Evolutionary conservation across 2,329 filamentous ascomycete genomes (phyloP), one percentile per base, ranked within the genome.

Genomic region (Grosmannia clavigera): DNA sequence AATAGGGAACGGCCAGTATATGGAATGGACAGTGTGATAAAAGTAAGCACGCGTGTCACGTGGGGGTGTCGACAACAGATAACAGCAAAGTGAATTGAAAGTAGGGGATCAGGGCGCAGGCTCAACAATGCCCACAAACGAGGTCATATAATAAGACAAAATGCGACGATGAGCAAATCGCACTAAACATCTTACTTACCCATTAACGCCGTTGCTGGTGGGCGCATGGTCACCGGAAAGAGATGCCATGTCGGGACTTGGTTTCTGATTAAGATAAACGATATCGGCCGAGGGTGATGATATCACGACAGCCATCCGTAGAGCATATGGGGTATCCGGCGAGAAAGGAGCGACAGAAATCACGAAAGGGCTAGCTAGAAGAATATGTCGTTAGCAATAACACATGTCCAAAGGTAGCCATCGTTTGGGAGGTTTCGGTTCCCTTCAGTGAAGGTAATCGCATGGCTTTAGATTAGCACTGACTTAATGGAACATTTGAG

Each of bases 291-390:
- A 70, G 54, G 70, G 71, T 63, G 77, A 75, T 66, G 78, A 78
- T 64, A 78, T 75, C 79, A 82, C 81, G 68, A 75, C 75, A 75
- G 77, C 76, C 73, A 76, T 77, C 72, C 72, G 76, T 55, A 62
- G 64, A 61, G 64, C 66, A 11, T 43, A 31, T 33, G 54, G 64
- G 6, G 14, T 40, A 65, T 59, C 66, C 43, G 64, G 59, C 61
- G 60, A 63, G 64, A 64, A 65, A 62, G 66, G 65, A 65, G 71
- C 70, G 68, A 73, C 74, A 75, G 74, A 64, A 72, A 75, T 60
- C 74, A 59, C 38, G 25, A 43, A 14, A 19, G 33, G 27, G 56
- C 16, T 19, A 19, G 25, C 10, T 14, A 9, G 25, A 7, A 31
- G 38, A 12, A 27, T 25, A 16, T 33, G 35, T 12, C 43, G 40